Conservation (phyloP, 805 yeast species). For the Starmera dryadoides region DNA sequence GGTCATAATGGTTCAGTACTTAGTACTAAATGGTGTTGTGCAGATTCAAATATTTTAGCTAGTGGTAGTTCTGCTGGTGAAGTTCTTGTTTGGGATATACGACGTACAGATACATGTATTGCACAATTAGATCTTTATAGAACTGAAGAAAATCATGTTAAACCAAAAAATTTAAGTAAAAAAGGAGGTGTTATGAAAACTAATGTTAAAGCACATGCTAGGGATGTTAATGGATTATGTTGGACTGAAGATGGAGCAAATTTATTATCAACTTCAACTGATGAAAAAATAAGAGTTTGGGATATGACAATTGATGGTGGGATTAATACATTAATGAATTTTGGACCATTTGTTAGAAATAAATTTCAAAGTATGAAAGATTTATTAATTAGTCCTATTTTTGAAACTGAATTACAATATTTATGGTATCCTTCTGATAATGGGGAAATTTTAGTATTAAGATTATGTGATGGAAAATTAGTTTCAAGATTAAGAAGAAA, state of each 20-base stretch:
- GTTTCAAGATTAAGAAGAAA: conserved; percentile 46
- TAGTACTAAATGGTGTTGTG: conserved; percentile 72
- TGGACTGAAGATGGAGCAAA: conserved; percentile 67
- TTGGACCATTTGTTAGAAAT: conserved; percentile 73
- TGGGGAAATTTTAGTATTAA: conserved; percentile 58
- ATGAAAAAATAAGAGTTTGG: conserved; percentile 80
- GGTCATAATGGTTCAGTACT: conserved; percentile 50
- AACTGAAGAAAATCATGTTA: conserved; percentile 24
- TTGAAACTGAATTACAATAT: conserved; percentile 49
- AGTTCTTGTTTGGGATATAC: conserved; percentile 78
- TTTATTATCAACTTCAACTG: conserved; percentile 65
- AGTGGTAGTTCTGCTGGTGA: conserved; percentile 81
- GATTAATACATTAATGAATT: conserved; percentile 58
- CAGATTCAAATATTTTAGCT: conserved; percentile 51
- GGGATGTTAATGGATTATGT: conserved; percentile 68
- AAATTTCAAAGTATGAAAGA: conserved; percentile 28
- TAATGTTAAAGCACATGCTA: conserved; percentile 59
- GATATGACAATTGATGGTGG: conserved; percentile 45
- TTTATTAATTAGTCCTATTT: conserved; percentile 27
- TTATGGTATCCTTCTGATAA: conserved; percentile 69
- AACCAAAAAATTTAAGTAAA: conserved; percentile 14
- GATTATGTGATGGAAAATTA: conserved; percentile 55
- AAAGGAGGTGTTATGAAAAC: conserved; percentile 15
- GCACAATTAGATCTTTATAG: conserved; percentile 53
- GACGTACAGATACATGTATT: conserved; percentile 60